Evolutionary conservation across 768 basidiomycete species (phyloP).

Genomic region (Lentinus tigrinus): DNA sequence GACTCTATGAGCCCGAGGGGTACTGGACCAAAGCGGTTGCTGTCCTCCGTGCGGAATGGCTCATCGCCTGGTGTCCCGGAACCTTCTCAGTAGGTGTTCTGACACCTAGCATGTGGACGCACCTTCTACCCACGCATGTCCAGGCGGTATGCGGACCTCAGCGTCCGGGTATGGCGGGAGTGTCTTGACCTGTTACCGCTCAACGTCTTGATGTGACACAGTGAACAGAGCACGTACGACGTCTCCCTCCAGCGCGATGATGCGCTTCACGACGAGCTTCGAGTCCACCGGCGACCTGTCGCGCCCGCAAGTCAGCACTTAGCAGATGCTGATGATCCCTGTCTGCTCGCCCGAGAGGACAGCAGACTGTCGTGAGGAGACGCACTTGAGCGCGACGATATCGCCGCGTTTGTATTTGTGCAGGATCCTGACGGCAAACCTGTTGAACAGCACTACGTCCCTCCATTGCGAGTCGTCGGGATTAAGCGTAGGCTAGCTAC

Average conservation of each 20-base stretch:
- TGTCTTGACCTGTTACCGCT: slow-evolving; percentile 44
- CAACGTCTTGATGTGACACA: neutral
- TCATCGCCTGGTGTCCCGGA: slow-evolving; percentile 51
- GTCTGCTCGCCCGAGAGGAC: neutral
- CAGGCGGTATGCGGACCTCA: slow-evolving; percentile 54
- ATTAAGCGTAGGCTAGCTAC: slow-evolving; percentile 69
- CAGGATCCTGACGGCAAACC: slow-evolving; percentile 38
- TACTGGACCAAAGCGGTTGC: slow-evolving; percentile 73
- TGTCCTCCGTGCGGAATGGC: slow-evolving; percentile 65
- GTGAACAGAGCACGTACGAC: slow-evolving; percentile 23
- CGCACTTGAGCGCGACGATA: slow-evolving; percentile 62
- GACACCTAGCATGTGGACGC: slow-evolving; percentile 4
- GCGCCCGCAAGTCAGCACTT: neutral
- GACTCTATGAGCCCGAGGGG: slow-evolving; percentile 29
- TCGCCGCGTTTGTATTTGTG: slow-evolving; percentile 52
- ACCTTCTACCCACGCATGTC: slow-evolving; percentile 80
- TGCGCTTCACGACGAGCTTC: slow-evolving; percentile 58
- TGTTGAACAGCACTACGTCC: slow-evolving; percentile 67
- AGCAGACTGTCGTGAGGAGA: neutral
- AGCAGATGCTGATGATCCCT: neutral
- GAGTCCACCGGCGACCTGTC: slow-evolving; percentile 60
- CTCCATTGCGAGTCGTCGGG: slow-evolving; percentile 61
- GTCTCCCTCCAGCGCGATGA: slow-evolving; percentile 64
- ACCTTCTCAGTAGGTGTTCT: neutral
- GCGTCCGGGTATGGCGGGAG: slow-evolving; percentile 64